Percentiles rank a stretch among this genome's conserved stretches.
phyloP scores from a whole-genome alignment of 2,329 filamentous ascomycete species.

The Venturia nashicola region DNA sequence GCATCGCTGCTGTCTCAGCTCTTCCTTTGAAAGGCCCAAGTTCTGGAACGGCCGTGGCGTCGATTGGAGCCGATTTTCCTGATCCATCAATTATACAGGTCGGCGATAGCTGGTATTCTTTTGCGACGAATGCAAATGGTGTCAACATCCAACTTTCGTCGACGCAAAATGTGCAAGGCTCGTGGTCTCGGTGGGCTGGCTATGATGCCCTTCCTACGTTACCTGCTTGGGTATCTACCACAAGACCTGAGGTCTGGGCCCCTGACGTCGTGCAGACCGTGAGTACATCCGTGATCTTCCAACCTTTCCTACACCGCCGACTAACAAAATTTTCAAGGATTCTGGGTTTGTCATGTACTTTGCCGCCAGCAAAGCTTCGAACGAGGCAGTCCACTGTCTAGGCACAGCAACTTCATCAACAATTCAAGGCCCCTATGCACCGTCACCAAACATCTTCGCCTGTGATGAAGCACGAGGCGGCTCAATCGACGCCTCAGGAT shows the following conservation, averaged over 20 bases:
- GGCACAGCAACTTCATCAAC: constrained; percentile 40
- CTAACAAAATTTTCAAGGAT: constrained; percentile 8
- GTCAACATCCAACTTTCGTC: constrained; percentile 26
- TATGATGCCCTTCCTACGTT: constrained; percentile 21
- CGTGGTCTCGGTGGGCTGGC: constrained; percentile 15
- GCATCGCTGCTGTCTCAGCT: neutral
- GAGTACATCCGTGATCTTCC: neutral
- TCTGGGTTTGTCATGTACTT: constrained; percentile 50
- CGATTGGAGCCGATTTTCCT: constrained; percentile 18
- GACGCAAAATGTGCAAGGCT: constrained; percentile 24
- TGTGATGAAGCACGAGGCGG: constrained; percentile 30
- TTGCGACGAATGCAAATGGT: constrained; percentile 23
- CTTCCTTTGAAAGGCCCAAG: neutral
- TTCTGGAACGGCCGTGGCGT: neutral
- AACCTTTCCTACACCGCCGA: neutral
- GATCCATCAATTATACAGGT: constrained; percentile 23
- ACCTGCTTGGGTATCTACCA: constrained; percentile 7
- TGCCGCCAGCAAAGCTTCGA: constrained; percentile 33
- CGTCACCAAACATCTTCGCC: constrained; percentile 15
- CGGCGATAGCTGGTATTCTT: constrained; percentile 25
- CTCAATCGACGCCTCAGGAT: constrained; percentile 51
- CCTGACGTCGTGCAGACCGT: constrained; percentile 19
- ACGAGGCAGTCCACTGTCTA: constrained; percentile 41
- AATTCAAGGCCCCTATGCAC: constrained; percentile 40
- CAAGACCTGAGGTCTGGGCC: constrained; percentile 20